phyloP scores from a whole-genome alignment of 306 rosid genomes.

The Vigna hirtella region DNA sequence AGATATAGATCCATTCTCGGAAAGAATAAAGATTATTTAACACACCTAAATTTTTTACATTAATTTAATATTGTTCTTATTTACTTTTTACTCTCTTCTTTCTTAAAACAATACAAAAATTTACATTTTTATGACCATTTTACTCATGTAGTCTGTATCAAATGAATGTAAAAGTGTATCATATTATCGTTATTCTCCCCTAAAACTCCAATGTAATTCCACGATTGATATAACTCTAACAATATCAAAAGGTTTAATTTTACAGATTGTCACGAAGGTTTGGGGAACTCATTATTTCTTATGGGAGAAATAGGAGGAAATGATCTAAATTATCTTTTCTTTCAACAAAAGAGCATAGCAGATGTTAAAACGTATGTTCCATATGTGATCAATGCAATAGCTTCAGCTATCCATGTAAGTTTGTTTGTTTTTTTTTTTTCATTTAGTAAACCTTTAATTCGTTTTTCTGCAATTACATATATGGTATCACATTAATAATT shows the following conservation, averaged over 20 bases:
- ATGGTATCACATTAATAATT: neutral
- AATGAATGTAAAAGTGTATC: too few species aligned
- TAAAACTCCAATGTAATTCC: neutral
- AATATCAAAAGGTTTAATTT: neutral
- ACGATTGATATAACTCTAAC: neutral
- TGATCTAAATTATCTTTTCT: constrained; percentile 56
- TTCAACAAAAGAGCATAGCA: neutral
- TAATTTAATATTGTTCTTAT: too few species aligned
- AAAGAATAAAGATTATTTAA: too few species aligned
- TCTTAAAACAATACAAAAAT: too few species aligned
- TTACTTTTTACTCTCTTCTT: too few species aligned
- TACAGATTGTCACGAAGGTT: constrained; percentile 55
- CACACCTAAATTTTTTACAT: too few species aligned
- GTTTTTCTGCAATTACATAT: neutral
- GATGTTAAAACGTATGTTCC: constrained; percentile 54
- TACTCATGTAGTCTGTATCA: too few species aligned
- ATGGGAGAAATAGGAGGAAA: constrained; percentile 77
- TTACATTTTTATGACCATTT: too few species aligned
- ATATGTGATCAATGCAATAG: constrained; percentile 49
- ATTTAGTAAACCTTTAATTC: neutral
- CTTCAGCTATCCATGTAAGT: constrained; percentile 50
- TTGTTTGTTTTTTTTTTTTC: too few species aligned
- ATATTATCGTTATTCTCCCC: fast-evolving
- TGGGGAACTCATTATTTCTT: constrained; percentile 55
- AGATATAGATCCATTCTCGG: neutral